Evolutionary conservation across 2,329 filamentous ascomycete genomes (phyloP).

Genomic region (Verticillium albo-atrum): DNA sequence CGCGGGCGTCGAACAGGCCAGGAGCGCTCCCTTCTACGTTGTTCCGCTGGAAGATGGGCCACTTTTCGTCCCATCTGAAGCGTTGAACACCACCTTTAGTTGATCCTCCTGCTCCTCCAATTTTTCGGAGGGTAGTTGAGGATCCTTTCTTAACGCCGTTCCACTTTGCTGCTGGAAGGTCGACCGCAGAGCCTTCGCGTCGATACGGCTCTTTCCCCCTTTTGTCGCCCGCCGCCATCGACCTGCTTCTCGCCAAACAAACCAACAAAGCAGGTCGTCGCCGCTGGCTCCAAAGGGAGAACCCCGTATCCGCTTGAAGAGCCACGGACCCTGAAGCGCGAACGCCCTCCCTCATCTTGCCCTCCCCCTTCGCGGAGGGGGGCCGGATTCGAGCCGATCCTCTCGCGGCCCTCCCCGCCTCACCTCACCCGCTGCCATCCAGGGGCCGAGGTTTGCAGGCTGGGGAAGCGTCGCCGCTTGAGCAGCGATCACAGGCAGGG

Average conservation of each 20-base stretch:
- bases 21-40: conserved; percentile 4
- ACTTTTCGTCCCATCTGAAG: not conserved
- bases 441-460: not conserved
- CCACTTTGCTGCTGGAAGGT: not conserved
- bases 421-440: not conserved
- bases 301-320: conserved; percentile 14
- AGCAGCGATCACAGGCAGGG: conserved; percentile 3
- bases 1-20: conserved; percentile 5
- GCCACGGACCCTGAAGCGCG: conserved; percentile 14
- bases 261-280: not conserved
- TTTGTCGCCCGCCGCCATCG: not conserved
- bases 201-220: conserved; percentile 4
- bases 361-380: not conserved
- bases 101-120: not conserved
- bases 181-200: conserved; percentile 11
- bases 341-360: not conserved
- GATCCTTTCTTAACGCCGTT: conserved; percentile 1
- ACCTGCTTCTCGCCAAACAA: not conserved
- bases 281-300: not conserved
- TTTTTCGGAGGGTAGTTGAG: not conserved
- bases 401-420: conserved; percentile 1
- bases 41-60: conserved; percentile 7
- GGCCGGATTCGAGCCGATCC: not conserved
- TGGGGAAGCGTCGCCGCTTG: not conserved
- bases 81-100: not conserved